Conservation (phyloP, 2,329 filamentous ascomycete species). For the Xylariales sp. region DNA sequence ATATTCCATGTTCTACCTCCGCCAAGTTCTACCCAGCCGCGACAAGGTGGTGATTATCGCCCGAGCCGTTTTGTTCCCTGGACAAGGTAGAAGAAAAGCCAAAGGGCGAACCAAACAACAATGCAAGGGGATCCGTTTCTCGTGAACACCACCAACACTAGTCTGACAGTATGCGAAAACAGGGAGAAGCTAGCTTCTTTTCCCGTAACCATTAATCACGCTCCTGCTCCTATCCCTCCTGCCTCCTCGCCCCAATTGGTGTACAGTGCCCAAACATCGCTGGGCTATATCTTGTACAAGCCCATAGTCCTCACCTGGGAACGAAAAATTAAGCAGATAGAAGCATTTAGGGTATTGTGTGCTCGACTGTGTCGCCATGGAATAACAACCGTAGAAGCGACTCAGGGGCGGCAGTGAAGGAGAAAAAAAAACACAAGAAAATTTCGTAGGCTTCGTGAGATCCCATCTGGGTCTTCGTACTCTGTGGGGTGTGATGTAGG, state of each 20-base stretch:
- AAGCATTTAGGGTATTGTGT: constrained; percentile 16
- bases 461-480: constrained; percentile 31
- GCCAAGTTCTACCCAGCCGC: not conserved
- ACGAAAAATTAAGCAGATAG: constrained; percentile 21
- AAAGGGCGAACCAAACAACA: not conserved
- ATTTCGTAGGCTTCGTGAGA: constrained; percentile 38
- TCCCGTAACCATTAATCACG: constrained; percentile 1
- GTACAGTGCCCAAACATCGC: constrained; percentile 24
- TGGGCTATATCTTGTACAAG: constrained; percentile 16
- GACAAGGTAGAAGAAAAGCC: not conserved
- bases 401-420: not conserved
- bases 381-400: constrained; percentile 26
- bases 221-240: not conserved
- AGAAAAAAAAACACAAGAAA: constrained; percentile 14
- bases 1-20: constrained; percentile 8
- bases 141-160: constrained; percentile 19
- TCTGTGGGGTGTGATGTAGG: constrained; percentile 9
- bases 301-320: constrained; percentile 12
- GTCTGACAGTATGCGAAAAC: constrained; percentile 12
- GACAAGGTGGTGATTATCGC: not conserved
- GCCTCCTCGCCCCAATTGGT: constrained; percentile 17
- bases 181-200: constrained; percentile 1
- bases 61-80: not conserved
- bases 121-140: constrained; percentile 18
- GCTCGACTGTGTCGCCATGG: not conserved